These are phyloP conservation scores for Gaillardinia entomophila DNA, from an alignment of 805 yeast genomes.

Conservation along the genomic window DNA sequence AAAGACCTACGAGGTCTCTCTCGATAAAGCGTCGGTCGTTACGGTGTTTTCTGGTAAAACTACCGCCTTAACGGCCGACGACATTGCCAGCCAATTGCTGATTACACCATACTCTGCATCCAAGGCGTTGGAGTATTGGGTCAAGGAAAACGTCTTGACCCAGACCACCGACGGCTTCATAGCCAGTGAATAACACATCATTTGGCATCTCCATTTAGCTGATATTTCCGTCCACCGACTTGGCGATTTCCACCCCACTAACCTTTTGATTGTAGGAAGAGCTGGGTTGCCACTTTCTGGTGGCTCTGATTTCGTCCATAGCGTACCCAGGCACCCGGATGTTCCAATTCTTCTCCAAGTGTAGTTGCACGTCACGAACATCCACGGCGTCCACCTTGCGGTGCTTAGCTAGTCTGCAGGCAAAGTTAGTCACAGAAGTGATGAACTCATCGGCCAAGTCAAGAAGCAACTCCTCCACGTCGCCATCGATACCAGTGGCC, in stretches of 20 bases:
- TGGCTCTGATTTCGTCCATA: conserved; percentile 80
- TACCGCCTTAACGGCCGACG: conserved; percentile 18
- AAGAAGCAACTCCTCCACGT: conserved; percentile 83
- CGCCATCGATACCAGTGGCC: conserved; percentile 88
- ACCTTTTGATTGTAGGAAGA: conserved; percentile 58
- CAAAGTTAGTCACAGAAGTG: conserved; percentile 83
- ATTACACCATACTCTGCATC: conserved; percentile 12
- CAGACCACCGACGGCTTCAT: background rate
- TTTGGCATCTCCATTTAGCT: conserved; percentile 3
- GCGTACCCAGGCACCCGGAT: conserved; percentile 91
- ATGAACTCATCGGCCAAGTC: conserved; percentile 97
- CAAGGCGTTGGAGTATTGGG: conserved; percentile 55
- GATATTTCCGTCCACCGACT: conserved; percentile 50
- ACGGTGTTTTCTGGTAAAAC: conserved; percentile 40
- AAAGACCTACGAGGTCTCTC: conserved; percentile 50
- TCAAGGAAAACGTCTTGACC: conserved; percentile 45
- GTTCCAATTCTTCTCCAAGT: conserved; percentile 91
- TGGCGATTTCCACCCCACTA: conserved; percentile 61
- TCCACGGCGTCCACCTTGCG: conserved; percentile 84
- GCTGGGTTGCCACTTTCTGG: conserved; percentile 68
- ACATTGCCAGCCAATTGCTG: conserved; percentile 15
- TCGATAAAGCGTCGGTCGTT: conserved; percentile 67
- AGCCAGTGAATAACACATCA: background rate
- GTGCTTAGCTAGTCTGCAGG: conserved; percentile 92
- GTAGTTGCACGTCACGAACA: conserved; percentile 84